Evolutionary conservation across 306 rosid genomes (phyloP), one percentile per base, ranked within the genome.

Genomic region (Corylus heterophylla): DNA sequence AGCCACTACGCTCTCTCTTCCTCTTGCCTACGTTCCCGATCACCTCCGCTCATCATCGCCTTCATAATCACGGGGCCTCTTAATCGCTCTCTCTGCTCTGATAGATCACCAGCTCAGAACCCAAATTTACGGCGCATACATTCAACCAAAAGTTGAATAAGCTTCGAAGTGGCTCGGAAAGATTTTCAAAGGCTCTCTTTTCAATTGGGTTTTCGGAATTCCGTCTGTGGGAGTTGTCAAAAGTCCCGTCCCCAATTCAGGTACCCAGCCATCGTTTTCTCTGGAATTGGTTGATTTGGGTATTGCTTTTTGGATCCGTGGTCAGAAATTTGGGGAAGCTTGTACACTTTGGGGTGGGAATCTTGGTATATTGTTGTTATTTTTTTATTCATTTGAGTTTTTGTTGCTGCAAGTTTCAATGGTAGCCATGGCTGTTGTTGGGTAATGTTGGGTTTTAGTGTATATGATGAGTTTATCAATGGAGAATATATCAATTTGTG

Each of bases 11-110:
- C 72, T 66, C 48, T 39, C 71, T 2, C 18, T 31, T 84, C 81
- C 79, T 84, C 63, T 66, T 82, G 62, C 80, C 82, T 78, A 87
- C 82, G 83, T 87, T 78, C 83, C 51, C 74, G 74, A 54, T 68
- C 89, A 17, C 69, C 87, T 48, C 45, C 90, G 12, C 42, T 78
- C 76, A 86, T 42, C 18, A 16, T 55, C 70, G 55, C 62, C 76
- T 17, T n/a, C 74, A 22, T 69, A 78, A 76, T 74, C 82, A 25
- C 66, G 47, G n/a, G 35, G 62, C 20, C 37, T 82, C 68, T 27
- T 69, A 2, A 16, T 49, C 61, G 10, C 17, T 54, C 25, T 50
- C 27, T 67, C 54, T 67, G 52, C 64, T 74, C 66, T 20, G 56
- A 80, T 73, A 71, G 79, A 80, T 81, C 76, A 54, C 49, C 71